These are phyloP conservation scores for Phtheirospermum japonicum DNA, from an alignment of 257 asterid genomes.

Conservation along the genomic window DNA sequence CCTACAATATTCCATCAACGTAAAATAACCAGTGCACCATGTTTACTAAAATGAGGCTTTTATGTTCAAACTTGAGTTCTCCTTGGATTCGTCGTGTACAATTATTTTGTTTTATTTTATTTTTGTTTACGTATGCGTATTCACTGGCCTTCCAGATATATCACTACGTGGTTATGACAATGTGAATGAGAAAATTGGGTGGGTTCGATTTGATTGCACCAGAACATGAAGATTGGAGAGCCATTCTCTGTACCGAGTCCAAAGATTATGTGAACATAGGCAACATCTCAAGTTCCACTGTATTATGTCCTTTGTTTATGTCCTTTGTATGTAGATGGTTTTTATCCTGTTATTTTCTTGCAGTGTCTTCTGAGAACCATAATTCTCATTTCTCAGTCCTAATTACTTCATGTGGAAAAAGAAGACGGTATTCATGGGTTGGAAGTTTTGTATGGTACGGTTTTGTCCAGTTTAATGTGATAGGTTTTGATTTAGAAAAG, in stretches of 20 bases:
- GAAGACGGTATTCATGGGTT: neutral
- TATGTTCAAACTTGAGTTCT: no score
- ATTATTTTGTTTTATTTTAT: no score
- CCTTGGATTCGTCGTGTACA: neutral
- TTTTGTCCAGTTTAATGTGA: neutral
- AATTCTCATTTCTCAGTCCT: neutral
- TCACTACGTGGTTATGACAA: slow-evolving; percentile 74
- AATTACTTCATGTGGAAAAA: neutral
- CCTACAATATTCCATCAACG: no score
- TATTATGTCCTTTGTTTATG: no score
- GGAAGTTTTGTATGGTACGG: neutral
- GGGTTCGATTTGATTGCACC: slow-evolving; percentile 67
- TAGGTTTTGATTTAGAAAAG: neutral
- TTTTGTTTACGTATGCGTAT: slow-evolving; percentile 21
- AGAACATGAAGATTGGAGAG: slow-evolving; percentile 41
- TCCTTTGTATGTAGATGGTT: neutral
- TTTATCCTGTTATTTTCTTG: no score
- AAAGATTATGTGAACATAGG: neutral
- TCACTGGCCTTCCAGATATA: slow-evolving; percentile 43
- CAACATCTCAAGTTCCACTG: slow-evolving; percentile 4
- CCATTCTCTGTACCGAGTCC: slow-evolving; percentile 10
- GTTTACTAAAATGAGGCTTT: no score
- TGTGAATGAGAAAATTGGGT: slow-evolving; percentile 62
- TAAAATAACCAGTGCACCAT: no score
- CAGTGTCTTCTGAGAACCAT: neutral